Evolutionary conservation across 306 rosid species (phyloP).

Genomic region (Quercus cerris): DNA sequence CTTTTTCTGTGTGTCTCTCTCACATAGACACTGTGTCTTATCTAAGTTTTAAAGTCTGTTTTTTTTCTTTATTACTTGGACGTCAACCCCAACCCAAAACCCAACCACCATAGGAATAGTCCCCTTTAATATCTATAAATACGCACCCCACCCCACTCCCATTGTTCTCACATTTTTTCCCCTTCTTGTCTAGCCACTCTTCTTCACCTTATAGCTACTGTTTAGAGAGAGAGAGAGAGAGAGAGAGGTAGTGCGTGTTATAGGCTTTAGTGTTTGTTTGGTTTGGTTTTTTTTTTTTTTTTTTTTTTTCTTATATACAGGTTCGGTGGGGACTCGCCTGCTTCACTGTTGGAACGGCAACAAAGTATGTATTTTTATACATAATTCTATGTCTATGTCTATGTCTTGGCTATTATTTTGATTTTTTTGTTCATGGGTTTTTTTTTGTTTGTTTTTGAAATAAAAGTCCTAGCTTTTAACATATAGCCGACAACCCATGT

Average conservation of each 20-base stretch:
- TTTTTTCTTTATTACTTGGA: conserved; percentile 1
- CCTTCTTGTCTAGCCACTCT: conserved; percentile 5
- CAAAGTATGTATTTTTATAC: conserved; percentile 27
- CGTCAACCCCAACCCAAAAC: conserved; percentile 37
- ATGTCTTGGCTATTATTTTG: not conserved
- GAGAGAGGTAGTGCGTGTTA: not conserved
- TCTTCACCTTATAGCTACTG: not conserved
- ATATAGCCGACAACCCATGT: not conserved
- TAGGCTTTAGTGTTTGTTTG: not conserved
- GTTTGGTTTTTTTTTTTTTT: not conserved
- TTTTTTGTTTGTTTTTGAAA: not conserved
- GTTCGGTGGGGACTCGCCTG: conserved; percentile 12
- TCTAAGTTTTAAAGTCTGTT: not conserved
- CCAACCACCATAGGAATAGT: not conserved
- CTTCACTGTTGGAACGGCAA: conserved; percentile 13
- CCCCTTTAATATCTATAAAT: conserved; percentile 38
- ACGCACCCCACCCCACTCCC: conserved; percentile 12
- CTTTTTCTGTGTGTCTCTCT: not conserved
- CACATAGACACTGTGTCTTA: too few relatives aligned
- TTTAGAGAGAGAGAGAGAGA: conserved; percentile 26
- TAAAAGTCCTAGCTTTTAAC: not conserved
- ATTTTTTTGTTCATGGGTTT: not conserved
- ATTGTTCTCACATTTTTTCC: not conserved
- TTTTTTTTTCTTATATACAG: conserved; percentile 10
- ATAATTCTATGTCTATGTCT: not conserved